phyloP scores from a whole-genome alignment of 495 filamentous ascomycete genomes.

The Xylaria scruposa region DNA sequence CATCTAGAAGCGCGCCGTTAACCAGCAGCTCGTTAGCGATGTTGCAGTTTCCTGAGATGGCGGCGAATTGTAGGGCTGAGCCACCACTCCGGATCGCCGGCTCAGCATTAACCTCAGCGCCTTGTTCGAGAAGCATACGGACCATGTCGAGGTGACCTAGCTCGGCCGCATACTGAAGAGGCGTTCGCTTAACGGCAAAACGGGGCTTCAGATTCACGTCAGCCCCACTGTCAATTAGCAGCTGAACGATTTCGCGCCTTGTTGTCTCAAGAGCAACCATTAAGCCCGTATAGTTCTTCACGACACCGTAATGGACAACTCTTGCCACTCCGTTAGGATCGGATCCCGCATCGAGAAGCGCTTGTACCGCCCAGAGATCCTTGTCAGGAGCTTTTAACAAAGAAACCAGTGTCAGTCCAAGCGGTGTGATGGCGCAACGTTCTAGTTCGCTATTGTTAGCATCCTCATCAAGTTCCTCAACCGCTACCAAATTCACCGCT shows the following conservation, averaged over 20 bases:
- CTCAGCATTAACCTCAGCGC: slow-evolving; percentile 32
- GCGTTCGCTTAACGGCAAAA: slow-evolving; percentile 28
- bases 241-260: slow-evolving; percentile 32
- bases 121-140: slow-evolving; percentile 22
- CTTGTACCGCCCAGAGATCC: background rate
- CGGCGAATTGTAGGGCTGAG: slow-evolving; percentile 35
- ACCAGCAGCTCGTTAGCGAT: slow-evolving; percentile 34
- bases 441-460: background rate
- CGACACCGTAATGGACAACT: too few species aligned
- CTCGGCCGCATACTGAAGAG: slow-evolving; percentile 40
- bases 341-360: background rate
- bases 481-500: background rate
- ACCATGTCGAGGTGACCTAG: slow-evolving; percentile 37
- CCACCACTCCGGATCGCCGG: slow-evolving; percentile 33
- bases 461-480: background rate
- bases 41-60: slow-evolving; percentile 33
- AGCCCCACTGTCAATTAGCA: slow-evolving; percentile 43
- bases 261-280: slow-evolving; percentile 28
- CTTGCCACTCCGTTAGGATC: background rate
- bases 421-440: background rate
- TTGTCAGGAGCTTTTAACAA: background rate
- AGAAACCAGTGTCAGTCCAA: background rate
- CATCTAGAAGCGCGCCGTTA: slow-evolving; percentile 30
- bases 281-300: slow-evolving; percentile 7
- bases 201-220: slow-evolving; percentile 30